Evolutionary conservation across 208 protist genomes (phyloP).

Genomic region (Wallacemonas sp.): DNA sequence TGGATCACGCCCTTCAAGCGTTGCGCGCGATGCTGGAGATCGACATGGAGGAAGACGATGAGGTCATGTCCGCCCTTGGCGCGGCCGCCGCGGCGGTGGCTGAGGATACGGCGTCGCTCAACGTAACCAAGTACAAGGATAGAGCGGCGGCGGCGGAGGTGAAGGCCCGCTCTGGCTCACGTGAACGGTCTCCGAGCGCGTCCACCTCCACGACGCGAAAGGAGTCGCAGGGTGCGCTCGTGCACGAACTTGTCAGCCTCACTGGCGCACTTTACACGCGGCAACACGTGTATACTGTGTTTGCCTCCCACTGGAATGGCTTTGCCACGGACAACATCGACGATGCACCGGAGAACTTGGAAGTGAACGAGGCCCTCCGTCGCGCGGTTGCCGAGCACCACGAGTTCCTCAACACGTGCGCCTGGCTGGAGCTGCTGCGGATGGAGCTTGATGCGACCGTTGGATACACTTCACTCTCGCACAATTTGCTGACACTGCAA

Average conservation of each 20-base stretch:
- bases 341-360: constrained; percentile 2
- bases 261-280: constrained; percentile 25
- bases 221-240: background rate
- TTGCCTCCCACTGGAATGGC: constrained; percentile 15
- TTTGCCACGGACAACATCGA: constrained; percentile 10
- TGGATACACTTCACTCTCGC: constrained; percentile 64
- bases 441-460: constrained; percentile 63
- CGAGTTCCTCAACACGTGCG: constrained; percentile 44
- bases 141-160: background rate
- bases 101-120: constrained; percentile 2
- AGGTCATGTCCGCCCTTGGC: constrained; percentile 18
- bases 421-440: constrained; percentile 61
- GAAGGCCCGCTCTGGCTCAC: background rate
- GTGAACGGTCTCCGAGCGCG: background rate
- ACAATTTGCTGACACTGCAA: constrained; percentile 50
- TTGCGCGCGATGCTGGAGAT: constrained; percentile 30
- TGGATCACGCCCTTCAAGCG: constrained; percentile 35
- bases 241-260: constrained; percentile 14
- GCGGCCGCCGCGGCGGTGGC: constrained; percentile 28
- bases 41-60: constrained; percentile 28
- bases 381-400: constrained; percentile 29
- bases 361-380: constrained; percentile 21
- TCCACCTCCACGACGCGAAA: background rate
- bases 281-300: constrained; percentile 26
- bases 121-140: constrained; percentile 9